A percentile compares a stretch with the other conserved stretches of the same genome.
These are phyloP conservation scores for Claviceps sp. DNA, from an alignment of 2,329 filamentous ascomycete genomes.

Conservation along the genomic window DNA sequence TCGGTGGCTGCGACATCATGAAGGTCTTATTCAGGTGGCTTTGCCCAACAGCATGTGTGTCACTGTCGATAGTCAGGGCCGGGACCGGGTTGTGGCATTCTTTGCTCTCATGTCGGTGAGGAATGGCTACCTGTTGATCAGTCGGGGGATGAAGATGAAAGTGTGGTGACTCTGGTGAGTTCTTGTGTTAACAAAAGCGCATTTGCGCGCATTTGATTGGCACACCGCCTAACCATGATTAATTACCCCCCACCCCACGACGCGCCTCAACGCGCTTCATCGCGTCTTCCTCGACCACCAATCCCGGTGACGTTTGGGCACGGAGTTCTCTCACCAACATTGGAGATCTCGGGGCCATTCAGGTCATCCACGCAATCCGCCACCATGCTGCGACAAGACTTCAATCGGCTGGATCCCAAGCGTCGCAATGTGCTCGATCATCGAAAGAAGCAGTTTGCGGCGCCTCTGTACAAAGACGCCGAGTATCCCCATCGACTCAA, in stretches of 20 bases:
- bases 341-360: not conserved
- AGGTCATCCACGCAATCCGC: not conserved
- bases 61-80: too few species aligned
- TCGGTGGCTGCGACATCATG: too few species aligned
- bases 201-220: too few species aligned
- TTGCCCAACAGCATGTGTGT: too few species aligned
- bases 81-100: too few species aligned
- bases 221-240: not conserved
- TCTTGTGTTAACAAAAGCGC: too few species aligned
- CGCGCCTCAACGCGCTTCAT: not conserved
- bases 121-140: too few species aligned
- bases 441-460: constrained; percentile 77
- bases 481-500: constrained; percentile 80
- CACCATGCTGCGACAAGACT: constrained; percentile 36
- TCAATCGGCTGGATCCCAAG: constrained; percentile 51
- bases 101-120: too few species aligned
- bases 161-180: too few species aligned
- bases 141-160: too few species aligned
- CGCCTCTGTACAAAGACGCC: constrained; percentile 60
- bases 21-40: too few species aligned
- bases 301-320: not conserved
- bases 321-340: not conserved
- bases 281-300: not conserved
- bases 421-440: constrained; percentile 62
- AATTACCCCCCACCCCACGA: not conserved